Base-by-base conservation (phyloP, 2,329 filamentous ascomycete genomes). In the Ceratocystis eucalypticola region DNA sequence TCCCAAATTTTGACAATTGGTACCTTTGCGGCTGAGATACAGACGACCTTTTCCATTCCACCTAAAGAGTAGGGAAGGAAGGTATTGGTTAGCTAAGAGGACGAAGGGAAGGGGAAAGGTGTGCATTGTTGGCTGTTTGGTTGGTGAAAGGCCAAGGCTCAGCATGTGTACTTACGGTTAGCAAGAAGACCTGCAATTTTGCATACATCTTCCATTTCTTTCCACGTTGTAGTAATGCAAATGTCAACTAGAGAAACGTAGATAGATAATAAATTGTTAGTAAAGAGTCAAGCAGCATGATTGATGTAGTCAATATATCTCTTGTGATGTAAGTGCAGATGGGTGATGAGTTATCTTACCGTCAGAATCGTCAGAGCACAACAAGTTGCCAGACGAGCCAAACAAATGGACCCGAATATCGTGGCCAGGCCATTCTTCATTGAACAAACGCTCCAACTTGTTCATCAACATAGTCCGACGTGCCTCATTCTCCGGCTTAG, bases 1-100 rank as follows among this genome's bases (percentile, higher is more conserved):
- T 99, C 94, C 92, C 94, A 99, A 66, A 96, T 89, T 79, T 97
- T 97, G 71, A 99, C 94, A 72, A 99, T 99, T 3, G 94, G 93
- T 15, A 99, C 94, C 76, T 96, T 97, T 68, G 94, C 94, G 53
- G 88, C 89, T 33, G 91, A 91, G 64, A 97, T 91, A 74, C 94
- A 99, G 28, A 96, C 89, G 1, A 99, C 91, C 72, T 90, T 90
- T 75, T 97, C 84, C 94, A 99, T 99, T 48, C 93, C 93, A 78
- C 91, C 93, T 96, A 72, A n/a, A 15, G 28, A 6, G 41, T 20
- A 44, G 2, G 53, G 46, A 48, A 12, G 48, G 17, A 20, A 48
- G 20, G 37, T 22, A 28, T 62, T n/a, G 53, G 44, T 46, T 25
- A 61, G 7, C 4, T 15, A 7, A 46, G 28, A 46, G 37, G 10